Percentiles rank a stretch among this genome's conserved stretches.
Evolutionary conservation across 495 filamentous ascomycete genomes (phyloP).

Genomic region (Penicillium lividum): DNA sequence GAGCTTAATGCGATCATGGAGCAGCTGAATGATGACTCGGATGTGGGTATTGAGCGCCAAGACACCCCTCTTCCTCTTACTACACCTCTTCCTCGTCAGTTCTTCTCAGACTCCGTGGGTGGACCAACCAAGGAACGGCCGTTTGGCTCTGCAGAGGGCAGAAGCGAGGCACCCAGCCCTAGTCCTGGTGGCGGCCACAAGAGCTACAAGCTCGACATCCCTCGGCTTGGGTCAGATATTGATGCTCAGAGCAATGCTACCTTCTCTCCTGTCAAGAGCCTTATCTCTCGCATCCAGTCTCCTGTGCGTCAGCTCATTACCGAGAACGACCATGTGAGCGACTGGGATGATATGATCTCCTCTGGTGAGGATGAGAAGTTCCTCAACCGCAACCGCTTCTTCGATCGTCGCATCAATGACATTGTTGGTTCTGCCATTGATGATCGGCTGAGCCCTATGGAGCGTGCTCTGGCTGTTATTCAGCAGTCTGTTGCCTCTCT

Average conservation of each 20-base stretch:
- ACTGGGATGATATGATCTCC: slow-evolving; percentile 88
- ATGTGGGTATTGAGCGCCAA: slow-evolving; percentile 67
- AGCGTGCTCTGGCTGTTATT: slow-evolving; percentile 73
- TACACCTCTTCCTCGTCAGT: slow-evolving; percentile 10
- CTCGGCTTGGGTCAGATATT: slow-evolving; percentile 44
- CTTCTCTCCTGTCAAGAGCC: slow-evolving; percentile 42
- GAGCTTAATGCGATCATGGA: slow-evolving; percentile 88
- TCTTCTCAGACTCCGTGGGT: slow-evolving; percentile 35
- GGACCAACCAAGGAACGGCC: slow-evolving; percentile 56
- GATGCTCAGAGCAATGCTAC: slow-evolving; percentile 40
- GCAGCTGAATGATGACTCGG: slow-evolving; percentile 71
- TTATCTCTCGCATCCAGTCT: slow-evolving; percentile 48
- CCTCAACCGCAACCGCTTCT: slow-evolving; percentile 72
- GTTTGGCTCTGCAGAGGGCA: slow-evolving; percentile 55
- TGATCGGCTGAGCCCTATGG: slow-evolving; percentile 72
- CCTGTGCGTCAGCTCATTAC: slow-evolving; percentile 67
- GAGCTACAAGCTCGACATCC: slow-evolving; percentile 44
- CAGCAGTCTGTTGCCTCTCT: slow-evolving; percentile 63
- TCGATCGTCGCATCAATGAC: slow-evolving; percentile 83
- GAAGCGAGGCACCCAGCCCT: slow-evolving; percentile 75
- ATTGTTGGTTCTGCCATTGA: slow-evolving; percentile 79
- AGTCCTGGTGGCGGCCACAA: slow-evolving; percentile 63
- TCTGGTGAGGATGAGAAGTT: slow-evolving; percentile 81
- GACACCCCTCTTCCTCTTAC: slow-evolving; percentile 38
- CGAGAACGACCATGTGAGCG: slow-evolving; percentile 69